Evolutionary conservation across 2,329 filamentous ascomycete genomes (phyloP), one percentile per base, ranked within the genome.

Genomic region (Neopestalotiopsis clavispora): DNA sequence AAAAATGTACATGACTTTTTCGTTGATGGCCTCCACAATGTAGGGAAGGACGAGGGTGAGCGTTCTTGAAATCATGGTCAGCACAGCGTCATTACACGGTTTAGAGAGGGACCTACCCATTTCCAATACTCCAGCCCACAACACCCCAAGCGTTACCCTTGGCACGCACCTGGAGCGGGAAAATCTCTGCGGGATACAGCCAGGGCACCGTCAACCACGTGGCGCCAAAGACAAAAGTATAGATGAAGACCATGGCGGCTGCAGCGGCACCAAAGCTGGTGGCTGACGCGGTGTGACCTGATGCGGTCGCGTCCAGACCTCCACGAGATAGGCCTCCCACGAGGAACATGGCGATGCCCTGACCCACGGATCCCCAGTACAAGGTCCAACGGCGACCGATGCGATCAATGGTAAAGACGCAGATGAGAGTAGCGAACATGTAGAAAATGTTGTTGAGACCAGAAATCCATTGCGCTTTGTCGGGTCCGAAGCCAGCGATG

Each of bases 131-230:
- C 92, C 92, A 94, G 0, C 92, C 92, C 0, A 93, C 87, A 0
- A 94, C 91, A 20, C 92, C 91, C 86, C 89, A 94, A 0, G 92
- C 91, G 70, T 94, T 94, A 5, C 92, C 92, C 73, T 91, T 91
- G 1, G 92, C 92, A 23, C 92, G 86, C 0, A 93, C 86, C 69
- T 91, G 86, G 0, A 93, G 79, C 0, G 92, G 91, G 74, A 93
- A 94, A 68, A 94, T 94, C 75, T 94, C 91, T 1, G 91, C 90
- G 38, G 61, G 0, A 79, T 84, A 78, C 74, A 86, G 30, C 86
- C 80, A 80, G 0, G 84, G 84, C 0, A 87, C 84, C 0, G 85
- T 88, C 3, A 90, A 75, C 88, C 88, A 91, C 0, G 89, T 90
- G 0, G 89, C 88, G 20, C 89, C 90, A 71, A 92, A 92, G 0